Evolutionary conservation across 192 early-diverging fungal genomes (phyloP).

Genomic region (Coemansia asiatica): DNA sequence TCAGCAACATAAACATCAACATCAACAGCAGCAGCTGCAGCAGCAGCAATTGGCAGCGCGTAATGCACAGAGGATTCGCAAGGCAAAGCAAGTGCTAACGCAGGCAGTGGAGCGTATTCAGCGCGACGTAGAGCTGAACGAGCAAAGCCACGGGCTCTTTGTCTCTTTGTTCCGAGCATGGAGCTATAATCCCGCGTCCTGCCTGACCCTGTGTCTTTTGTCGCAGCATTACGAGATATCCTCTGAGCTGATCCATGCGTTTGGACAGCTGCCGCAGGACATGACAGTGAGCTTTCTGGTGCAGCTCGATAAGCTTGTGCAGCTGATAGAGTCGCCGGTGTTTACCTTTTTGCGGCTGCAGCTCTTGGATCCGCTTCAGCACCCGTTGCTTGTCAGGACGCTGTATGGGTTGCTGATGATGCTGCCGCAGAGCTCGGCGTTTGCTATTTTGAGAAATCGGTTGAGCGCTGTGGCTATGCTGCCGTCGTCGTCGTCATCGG

Average conservation of each 20-base stretch:
- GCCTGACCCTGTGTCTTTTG: conserved; percentile 90
- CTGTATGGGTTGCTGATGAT: conserved; percentile 97
- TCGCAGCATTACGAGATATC: conserved; percentile 97
- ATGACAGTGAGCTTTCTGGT: conserved; percentile 93
- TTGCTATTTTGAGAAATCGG: conserved; percentile 93
- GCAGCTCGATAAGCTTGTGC: conserved; percentile 97
- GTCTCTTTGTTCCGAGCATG: conserved; percentile 85
- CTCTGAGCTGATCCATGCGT: conserved; percentile 72
- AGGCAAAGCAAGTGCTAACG: conserved; percentile 15
- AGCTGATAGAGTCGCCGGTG: conserved; percentile 94
- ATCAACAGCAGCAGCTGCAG: not conserved
- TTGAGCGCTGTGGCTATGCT: conserved; percentile 72
- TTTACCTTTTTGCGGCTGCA: conserved; percentile 95
- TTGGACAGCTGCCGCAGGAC: conserved; percentile 79
- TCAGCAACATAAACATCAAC: conserved; percentile 7
- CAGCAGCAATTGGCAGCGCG: conserved; percentile 4
- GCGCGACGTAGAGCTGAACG: conserved; percentile 25
- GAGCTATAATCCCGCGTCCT: conserved; percentile 95
- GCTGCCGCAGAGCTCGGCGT: conserved; percentile 93
- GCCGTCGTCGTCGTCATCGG: conserved; percentile 4
- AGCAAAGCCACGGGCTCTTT: conserved; percentile 78
- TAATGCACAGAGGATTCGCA: conserved; percentile 7
- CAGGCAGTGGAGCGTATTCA: conserved; percentile 24
- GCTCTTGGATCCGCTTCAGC: conserved; percentile 84
- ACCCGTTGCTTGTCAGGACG: conserved; percentile 89